Base-by-base conservation (phyloP, 371 early-diverging fungal genomes). In the Lichtheimia ornata region DNA sequence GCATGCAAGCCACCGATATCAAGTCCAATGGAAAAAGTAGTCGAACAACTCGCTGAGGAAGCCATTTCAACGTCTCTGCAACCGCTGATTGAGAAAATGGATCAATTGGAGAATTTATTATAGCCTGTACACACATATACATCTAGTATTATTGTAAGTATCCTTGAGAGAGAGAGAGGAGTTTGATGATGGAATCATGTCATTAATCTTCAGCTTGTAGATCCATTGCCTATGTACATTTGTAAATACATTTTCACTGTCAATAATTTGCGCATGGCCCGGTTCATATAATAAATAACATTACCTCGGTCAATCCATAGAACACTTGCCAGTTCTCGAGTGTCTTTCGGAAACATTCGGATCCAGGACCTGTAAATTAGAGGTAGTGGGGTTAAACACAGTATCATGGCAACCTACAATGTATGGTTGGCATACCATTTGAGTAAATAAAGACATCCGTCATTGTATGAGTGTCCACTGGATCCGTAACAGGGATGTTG, bases 251-350 rank as follows among this genome's bases (percentile, higher is more conserved):
- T n/a, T 12, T 43, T 17, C 17, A 47, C 11, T 47, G 47, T 47
- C 47, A 17, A 47, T 22, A 47, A 2, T 12, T 17, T 17, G 4
- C 2, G 3, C 3, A 2, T 3, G 1, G 5, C 45, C 4, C 1
- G n/a, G 22, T 18, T 7, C n/a, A 43, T n/a, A n/a, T 43, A 47
- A 47, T 18, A 22, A n/a, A 47, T 47, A n/a, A 17, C 22, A 7
- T 43, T 54, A 27, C 69, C 55, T 79, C 62, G 24, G 86, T 67
- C 73, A 86, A 75, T 68, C 83, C 83, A 66, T 81, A 84, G 73
- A 78, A 86, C 50, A 86, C 59, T 61, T 84, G 80, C 66, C 84
- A 83, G 72, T 84, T 84, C 57, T 86, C 86, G 61, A 79, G 72
- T 9, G 81, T 76, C 56, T 78, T 81, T 56, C 73, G 69, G 59